Evolutionary conservation across 345 rosid species (phyloP), one percentile per base, ranked within the genome.

Genomic region (Cardiospermum halicacabum): DNA sequence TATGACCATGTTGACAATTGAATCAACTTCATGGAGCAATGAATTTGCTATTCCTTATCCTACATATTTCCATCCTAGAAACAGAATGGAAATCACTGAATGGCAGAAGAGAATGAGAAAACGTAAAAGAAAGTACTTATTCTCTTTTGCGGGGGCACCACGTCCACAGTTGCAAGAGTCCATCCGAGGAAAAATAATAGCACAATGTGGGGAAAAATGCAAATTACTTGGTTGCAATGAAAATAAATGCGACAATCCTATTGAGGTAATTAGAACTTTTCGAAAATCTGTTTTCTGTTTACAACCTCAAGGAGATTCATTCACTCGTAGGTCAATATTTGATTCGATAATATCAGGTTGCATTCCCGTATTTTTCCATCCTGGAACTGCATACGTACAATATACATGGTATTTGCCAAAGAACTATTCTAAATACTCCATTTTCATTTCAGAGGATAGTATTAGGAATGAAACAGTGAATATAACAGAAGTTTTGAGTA

Each of bases 311-410:
- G 92, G 92, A 0, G 92, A 84, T 69, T 87, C 89, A 49, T 74
- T 55, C 69, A 87, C 84, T 7, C 75, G 92, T 51, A 72, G 84
- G 48, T 84, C 89, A 56, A 66, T 74, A 0, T 87, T 86, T 59
- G 89, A 84, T 69, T 75, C 92, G 19, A 84, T 86, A 4, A 40
- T 84, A 18, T 82, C 84, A 0, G 83, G 89, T 4, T 86, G 86
- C 61, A 80, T 83, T 56, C 92, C 88, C 3, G 88, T 84, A 19
- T 87, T 82, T 83, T 87, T 87, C 42, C 82, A 77, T 67, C 84
- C 78, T 3, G 76, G 62, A 16, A 80, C 87, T 0, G 84, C 77
- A 0, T 80, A 80, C 55, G 70, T 64, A 39, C 86, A 87, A 57
- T 87, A 87, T 49, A 16, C 22, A 36, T 87, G 92, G 92, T 70